Conservation (phyloP, 1,284 basidiomycete genomes). For the Rhodotorula mucilaginosa region DNA sequence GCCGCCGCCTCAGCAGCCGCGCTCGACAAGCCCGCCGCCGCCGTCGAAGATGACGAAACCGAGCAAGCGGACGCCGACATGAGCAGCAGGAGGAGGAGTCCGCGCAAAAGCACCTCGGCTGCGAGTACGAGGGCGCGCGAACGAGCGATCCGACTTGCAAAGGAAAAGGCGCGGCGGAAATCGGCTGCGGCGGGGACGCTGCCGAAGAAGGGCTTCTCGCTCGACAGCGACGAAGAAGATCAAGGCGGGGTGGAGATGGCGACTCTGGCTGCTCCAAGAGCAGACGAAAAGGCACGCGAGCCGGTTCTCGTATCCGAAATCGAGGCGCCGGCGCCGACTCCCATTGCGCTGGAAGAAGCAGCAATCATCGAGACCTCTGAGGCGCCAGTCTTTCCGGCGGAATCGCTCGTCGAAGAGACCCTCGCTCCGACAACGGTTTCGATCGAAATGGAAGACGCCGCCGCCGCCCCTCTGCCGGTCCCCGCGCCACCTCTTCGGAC, state of each 20-base stretch:
- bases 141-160: conserved; percentile 36
- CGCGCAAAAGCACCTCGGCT: conserved; percentile 20
- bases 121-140: conserved; percentile 40
- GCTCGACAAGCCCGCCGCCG: neutral
- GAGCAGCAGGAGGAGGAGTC: conserved; percentile 7
- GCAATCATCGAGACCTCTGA: no score
- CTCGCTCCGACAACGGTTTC: neutral
- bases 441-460: neutral
- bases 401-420: neutral
- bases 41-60: neutral
- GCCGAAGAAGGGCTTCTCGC: conserved; percentile 4
- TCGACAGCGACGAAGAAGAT: conserved; percentile 41
- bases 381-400: no score
- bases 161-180: conserved; percentile 8
- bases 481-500: conserved; percentile 4
- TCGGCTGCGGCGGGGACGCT: neutral
- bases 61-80: neutral
- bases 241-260: neutral
- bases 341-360: no score
- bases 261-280: neutral
- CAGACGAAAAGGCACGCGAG: neutral
- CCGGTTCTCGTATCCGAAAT: no score
- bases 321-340: no score
- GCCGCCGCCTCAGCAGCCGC: conserved; percentile 35
- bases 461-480: neutral